Conservation (phyloP, 2,329 filamentous ascomycete genomes). For the Fusarium pininemorale region DNA sequence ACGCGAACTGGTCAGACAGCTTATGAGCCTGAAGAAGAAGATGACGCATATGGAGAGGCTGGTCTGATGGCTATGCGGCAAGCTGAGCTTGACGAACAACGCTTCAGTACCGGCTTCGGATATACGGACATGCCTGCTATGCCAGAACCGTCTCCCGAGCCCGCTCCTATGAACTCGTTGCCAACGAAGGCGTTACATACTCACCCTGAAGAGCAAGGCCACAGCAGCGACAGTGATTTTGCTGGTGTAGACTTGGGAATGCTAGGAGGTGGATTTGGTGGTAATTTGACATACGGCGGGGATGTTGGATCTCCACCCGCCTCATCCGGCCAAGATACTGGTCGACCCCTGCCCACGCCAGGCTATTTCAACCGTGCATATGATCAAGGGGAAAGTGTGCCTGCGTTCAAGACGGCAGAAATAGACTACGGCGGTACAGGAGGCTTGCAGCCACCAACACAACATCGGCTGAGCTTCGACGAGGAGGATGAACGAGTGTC, state of each 20-base stretch:
- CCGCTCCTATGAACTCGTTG: slow-evolving; percentile 47
- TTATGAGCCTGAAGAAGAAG: slow-evolving; percentile 62
- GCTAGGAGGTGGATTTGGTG: slow-evolving; percentile 76
- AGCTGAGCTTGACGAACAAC: slow-evolving; percentile 80
- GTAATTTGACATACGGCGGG: slow-evolving; percentile 60
- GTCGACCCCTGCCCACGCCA: slow-evolving; percentile 60
- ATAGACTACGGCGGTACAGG: slow-evolving; percentile 93
- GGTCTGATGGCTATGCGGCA: slow-evolving; percentile 85
- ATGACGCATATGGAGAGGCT: slow-evolving; percentile 86
- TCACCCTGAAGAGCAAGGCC: slow-evolving; percentile 58
- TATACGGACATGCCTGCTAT: slow-evolving; percentile 46
- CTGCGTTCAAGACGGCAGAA: slow-evolving; percentile 67
- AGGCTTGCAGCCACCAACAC: slow-evolving; percentile 79
- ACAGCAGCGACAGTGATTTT: slow-evolving; percentile 77
- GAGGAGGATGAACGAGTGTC: slow-evolving; percentile 84
- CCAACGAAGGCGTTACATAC: slow-evolving; percentile 54
- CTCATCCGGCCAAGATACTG: slow-evolving; percentile 54
- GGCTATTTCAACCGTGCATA: slow-evolving; percentile 45
- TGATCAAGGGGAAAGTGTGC: slow-evolving; percentile 44
- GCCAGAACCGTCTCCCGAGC: slow-evolving; percentile 35
- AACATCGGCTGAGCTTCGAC: slow-evolving; percentile 85
- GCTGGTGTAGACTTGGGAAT: slow-evolving; percentile 74
- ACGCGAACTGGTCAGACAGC: slow-evolving; percentile 29
- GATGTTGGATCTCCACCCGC: slow-evolving; percentile 55
- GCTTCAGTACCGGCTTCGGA: slow-evolving; percentile 48